Conservation (phyloP, 164 flowering plant species). For the Tetrastigma voinierianum region DNA sequence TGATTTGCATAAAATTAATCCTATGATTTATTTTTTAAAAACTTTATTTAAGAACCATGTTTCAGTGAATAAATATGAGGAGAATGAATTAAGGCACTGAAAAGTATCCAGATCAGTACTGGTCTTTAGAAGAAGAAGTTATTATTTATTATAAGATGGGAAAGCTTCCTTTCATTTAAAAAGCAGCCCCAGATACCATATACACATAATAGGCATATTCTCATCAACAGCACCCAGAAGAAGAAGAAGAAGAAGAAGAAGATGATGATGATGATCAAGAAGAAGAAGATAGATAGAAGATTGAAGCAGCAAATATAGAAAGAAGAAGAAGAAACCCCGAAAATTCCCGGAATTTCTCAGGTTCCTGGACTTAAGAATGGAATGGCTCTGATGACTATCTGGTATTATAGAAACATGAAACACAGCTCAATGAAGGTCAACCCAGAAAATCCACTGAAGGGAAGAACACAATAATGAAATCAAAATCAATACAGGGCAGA, state of each 20-base stretch:
- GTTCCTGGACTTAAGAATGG: slow-evolving; percentile 52
- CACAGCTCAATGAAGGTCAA: slow-evolving; percentile 67
- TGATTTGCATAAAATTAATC: too few relatives aligned
- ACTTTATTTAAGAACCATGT: too few relatives aligned
- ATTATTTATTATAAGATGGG: too few relatives aligned
- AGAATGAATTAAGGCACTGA: too few relatives aligned
- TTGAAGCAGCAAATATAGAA: not conserved
- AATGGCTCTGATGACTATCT: slow-evolving; percentile 54
- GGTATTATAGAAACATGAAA: slow-evolving; percentile 62
- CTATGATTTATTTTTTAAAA: too few relatives aligned
- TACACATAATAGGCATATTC: not conserved
- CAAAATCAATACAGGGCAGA: not conserved
- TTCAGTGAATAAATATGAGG: too few relatives aligned
- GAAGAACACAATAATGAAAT: not conserved
- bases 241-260: too few relatives aligned
- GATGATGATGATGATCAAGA: too few relatives aligned
- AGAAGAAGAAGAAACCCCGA: not conserved
- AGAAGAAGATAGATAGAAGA: not conserved
- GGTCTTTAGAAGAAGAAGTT: too few relatives aligned
- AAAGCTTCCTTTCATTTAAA: too few relatives aligned
- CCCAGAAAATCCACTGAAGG: slow-evolving; percentile 63
- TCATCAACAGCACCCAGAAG: not conserved
- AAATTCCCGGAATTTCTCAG: slow-evolving; percentile 10
- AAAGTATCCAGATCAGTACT: too few relatives aligned
- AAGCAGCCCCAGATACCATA: too few relatives aligned